Base-by-base conservation (phyloP, 257 asterid genomes). In the Solanum chiquidenum region DNA sequence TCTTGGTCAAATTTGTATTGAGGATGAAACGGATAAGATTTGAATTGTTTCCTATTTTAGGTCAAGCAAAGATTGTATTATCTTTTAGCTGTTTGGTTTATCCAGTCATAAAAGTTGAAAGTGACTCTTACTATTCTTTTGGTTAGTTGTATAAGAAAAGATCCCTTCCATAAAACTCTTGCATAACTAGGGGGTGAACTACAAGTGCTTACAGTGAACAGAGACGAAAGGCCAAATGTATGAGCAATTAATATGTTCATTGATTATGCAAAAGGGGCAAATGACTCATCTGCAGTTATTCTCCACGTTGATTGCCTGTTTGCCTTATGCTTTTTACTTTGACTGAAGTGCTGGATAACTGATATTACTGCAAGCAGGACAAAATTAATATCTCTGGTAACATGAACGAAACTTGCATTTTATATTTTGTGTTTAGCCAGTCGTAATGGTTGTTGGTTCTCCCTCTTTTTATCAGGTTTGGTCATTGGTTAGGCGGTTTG, bases 401-500 rank as follows among this genome's bases (percentile, higher is more conserved):
- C 60, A 12, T 76, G 52, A 74, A 74, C 20, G 20, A 12, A 37
- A 35, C 84, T 44, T 79, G 27, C 68, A 80, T 80, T 80, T 80
- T 5, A 2, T 46, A 5, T 16, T 49, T 46, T 80, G 68, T 80
- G 85, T 46, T 80, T 35, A 16, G 11, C 25, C 42, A 44, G 87
- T 89, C 23, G 44, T 75, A 76, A 82, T 80, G 85, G 20, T 37
- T 11, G 87, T 85, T 13, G 64, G 29, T 55, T 86, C 84, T 73
- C 87, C 62, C 86, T 80, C 86, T 77, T 87, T 42, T 12, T 58
- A 44, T 86, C 71, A 95, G 98, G 98, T 95, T 87, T 95, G 98
- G 98, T 95, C 98, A 86, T 84, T 95, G 89, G 97, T 95, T 76
- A 87, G 98, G 91, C 92, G 98, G 90, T 95, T 95, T 83, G 97